Base-by-base conservation (phyloP, 306 rosid species). In the Trichosanthes cucumerina region DNA sequence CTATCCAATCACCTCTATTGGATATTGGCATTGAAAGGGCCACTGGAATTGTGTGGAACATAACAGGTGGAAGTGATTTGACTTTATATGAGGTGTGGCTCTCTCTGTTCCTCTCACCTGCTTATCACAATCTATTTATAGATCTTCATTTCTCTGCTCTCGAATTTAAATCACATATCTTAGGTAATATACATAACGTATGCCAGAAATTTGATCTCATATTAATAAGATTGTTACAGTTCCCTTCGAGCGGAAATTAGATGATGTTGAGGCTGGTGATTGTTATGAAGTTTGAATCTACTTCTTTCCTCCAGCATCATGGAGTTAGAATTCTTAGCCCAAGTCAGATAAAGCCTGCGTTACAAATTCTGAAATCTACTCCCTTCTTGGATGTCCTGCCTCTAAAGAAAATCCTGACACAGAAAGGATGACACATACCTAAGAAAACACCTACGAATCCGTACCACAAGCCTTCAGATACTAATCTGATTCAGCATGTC, bases 11-110 rank as follows among this genome's bases (percentile, higher is more conserved):
- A 58, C 98, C 99, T 82, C 86, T 96, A 66, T 88, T 96, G 36
- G 99, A 92, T 90, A 96, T 96, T 62, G 99, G 97, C 76, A 96
- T 96, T 77, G 99, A 96, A 86, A 91, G 99, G 81, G 99, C 99
- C 33, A 96, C 99, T 86, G 99, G 99, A 86, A 96, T 96, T 81
- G 99, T 96, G 31, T 96, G 99, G 99, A 96, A 92, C 83, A 96
- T 96, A 82, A 96, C 99, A 31, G 99, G 99, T 63, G 99, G 99
- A 85, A 93, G 82, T 86, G 99, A 96, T 88, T 81, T 96, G 86
- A 96, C 99, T 81, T 82, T 92, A 83, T 91, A 76, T 78, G 99
- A 96, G 99, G 99, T 96, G 43, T 43, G 62, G 53, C 79, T 46
- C 49, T 44, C 77, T 46, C 46, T 11, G 1, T 38, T 39, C 10